Percentiles rank a stretch among this genome's conserved stretches.
Conservation (phyloP, 108 stramenopile species). For the Fistulifera pelliculosa region DNA sequence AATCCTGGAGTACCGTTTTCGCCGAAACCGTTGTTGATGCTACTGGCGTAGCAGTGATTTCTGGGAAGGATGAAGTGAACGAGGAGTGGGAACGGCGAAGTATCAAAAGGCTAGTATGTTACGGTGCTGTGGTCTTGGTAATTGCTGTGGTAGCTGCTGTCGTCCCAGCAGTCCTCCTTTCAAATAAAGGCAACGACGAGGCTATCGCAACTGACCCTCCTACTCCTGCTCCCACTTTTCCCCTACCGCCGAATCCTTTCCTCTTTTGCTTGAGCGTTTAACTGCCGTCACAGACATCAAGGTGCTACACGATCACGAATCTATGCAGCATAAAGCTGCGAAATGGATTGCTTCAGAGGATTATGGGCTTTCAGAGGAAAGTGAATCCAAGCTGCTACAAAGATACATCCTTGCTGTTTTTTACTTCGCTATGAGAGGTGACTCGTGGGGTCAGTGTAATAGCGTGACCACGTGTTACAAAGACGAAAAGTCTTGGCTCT, state of each 20-base stretch:
- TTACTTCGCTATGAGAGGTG: slow-evolving; percentile 17
- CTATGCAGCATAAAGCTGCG: slow-evolving; percentile 26
- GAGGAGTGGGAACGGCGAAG: slow-evolving; percentile 7
- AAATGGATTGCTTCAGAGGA: slow-evolving; percentile 31
- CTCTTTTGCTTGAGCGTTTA: background rate
- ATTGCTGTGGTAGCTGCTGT: slow-evolving; percentile 6
- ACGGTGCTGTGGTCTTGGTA: slow-evolving; percentile 3
- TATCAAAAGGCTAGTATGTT: background rate
- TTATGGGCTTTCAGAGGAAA: background rate
- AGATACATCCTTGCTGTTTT: slow-evolving; percentile 25
- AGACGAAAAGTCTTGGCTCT: slow-evolving; percentile 3
- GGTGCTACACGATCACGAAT: background rate
- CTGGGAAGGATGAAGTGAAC: slow-evolving; percentile 6
- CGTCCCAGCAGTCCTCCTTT: slow-evolving; percentile 5
- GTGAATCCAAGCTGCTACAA: slow-evolving; percentile 9
- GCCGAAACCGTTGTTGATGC: slow-evolving; percentile 17
- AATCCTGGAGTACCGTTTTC: slow-evolving; percentile 6
- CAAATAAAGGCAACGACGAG: background rate
- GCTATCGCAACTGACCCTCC: slow-evolving; percentile 1
- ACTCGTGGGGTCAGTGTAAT: background rate
- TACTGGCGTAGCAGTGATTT: slow-evolving; percentile 12
- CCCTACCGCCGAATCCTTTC: background rate
- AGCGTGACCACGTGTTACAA: background rate
- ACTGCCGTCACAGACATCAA: too few relatives aligned
- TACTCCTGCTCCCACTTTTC: slow-evolving; percentile 1